A percentile compares a stretch with the other conserved stretches of the same genome.
Conservation (phyloP, 345 rosid species). For the Moringa oleifera region DNA sequence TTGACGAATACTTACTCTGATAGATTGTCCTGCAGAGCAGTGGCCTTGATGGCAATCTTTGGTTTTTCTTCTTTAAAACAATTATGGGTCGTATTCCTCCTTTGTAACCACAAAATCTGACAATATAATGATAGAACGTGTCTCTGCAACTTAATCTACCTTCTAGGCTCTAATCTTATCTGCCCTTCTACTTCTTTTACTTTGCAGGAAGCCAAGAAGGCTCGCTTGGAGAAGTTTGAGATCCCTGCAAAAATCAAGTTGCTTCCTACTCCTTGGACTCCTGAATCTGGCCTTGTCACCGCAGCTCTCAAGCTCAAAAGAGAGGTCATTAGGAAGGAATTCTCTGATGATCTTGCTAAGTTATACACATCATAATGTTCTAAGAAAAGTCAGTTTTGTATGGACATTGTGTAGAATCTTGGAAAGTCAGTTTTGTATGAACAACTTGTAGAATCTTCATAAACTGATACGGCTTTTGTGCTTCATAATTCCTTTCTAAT, state of each 20-base stretch:
- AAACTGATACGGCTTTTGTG: not conserved
- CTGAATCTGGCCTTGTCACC: conserved; percentile 89
- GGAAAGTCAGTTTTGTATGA: not conserved
- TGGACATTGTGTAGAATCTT: too few relatives aligned
- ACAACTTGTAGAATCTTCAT: too few relatives aligned
- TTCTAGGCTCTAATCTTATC: not conserved
- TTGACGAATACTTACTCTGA: too few relatives aligned
- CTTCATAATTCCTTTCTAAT: not conserved
- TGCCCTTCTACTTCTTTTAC: not conserved
- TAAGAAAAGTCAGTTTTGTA: not conserved
- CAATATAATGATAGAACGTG: not conserved
- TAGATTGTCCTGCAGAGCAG: too few relatives aligned
- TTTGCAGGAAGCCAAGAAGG: conserved; percentile 66
- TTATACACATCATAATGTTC: conserved; percentile 38
- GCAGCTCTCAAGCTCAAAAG: conserved; percentile 95
- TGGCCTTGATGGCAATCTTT: too few relatives aligned
- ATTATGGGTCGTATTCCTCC: not conserved
- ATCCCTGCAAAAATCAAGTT: conserved; percentile 82
- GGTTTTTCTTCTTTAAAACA: too few relatives aligned
- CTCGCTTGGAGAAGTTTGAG: conserved; percentile 81
- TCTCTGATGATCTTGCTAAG: conserved; percentile 64
- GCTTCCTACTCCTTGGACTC: conserved; percentile 84
- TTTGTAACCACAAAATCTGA: not conserved
- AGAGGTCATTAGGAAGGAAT: conserved; percentile 67
- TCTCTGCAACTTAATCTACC: not conserved